Conservation (phyloP, 2,329 filamentous ascomycete genomes). For the Erysiphe pulchra region DNA sequence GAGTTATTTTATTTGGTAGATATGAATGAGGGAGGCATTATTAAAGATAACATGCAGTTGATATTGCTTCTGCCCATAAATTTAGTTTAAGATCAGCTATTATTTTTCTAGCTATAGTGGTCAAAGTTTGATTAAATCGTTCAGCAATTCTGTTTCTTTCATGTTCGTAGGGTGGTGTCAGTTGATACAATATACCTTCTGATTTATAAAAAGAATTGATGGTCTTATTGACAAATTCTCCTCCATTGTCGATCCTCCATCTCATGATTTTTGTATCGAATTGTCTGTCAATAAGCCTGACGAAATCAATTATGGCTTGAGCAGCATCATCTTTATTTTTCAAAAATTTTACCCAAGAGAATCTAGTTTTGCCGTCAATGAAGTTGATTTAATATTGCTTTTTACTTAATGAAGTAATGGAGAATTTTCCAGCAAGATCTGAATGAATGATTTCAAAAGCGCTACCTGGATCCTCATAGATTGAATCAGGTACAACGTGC, state of each 20-base stretch:
- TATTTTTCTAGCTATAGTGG: neutral
- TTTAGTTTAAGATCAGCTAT: neutral
- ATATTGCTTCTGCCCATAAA: neutral
- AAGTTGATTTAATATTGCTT: neutral
- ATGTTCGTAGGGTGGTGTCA: neutral
- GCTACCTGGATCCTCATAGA: neutral
- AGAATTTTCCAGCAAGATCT: slow-evolving; percentile 1
- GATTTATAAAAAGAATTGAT: neutral
- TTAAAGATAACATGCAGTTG: neutral
- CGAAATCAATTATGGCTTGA: slow-evolving; percentile 1
- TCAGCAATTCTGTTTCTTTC: neutral
- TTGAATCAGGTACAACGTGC: neutral
- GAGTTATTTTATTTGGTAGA: neutral
- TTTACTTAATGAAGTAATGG: neutral
- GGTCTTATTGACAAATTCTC: neutral
- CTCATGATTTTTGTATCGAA: neutral
- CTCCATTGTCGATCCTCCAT: neutral
- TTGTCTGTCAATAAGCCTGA: neutral
- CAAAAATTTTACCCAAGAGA: neutral
- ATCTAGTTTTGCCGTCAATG: neutral
- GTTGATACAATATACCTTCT: neutral
- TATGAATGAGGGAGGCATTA: neutral
- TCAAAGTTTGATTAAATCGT: neutral
- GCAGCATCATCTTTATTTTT: neutral
- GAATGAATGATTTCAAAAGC: neutral